These are phyloP conservation scores for Purshia tridentata DNA, from an alignment of 306 rosid species.

Conservation along the genomic window DNA sequence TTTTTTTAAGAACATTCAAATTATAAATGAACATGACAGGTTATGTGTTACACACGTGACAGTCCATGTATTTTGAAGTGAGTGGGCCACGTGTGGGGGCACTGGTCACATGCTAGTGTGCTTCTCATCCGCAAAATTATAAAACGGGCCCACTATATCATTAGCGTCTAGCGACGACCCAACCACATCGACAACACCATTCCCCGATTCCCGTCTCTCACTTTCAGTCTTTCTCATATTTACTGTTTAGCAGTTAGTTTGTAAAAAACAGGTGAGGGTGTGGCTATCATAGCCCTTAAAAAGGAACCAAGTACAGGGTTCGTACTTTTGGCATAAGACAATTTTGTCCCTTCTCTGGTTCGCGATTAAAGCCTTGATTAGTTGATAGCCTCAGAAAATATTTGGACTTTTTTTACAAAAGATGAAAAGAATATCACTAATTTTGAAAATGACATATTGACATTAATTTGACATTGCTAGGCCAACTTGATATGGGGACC, in stretches of 20 bases:
- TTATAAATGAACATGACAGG: too few species aligned
- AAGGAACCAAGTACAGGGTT: conserved; percentile 18
- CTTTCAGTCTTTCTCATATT: neutral
- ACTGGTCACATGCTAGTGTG: neutral
- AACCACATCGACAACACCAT: neutral
- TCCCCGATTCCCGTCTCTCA: neutral
- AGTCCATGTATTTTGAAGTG: neutral
- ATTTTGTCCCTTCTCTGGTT: neutral
- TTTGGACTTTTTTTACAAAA: conserved; percentile 10
- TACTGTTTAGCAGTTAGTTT: neutral
- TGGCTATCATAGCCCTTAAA: neutral
- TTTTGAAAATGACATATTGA: conserved; percentile 21
- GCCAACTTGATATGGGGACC: conserved; percentile 24
- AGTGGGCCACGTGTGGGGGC: neutral
- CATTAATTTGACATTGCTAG: neutral
- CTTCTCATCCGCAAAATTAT: neutral
- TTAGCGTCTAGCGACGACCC: neutral
- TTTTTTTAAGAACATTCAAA: too few species aligned
- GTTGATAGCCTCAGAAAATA: neutral
- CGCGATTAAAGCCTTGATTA: too few species aligned
- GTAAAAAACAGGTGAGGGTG: neutral
- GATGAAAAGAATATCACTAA: neutral
- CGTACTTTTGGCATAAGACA: conserved; percentile 14
- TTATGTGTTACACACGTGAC: neutral
- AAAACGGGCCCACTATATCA: neutral